Evolutionary conservation across 176 grass and related monocot genomes (phyloP).

Genomic region (Bothriochloa decipiens): DNA sequence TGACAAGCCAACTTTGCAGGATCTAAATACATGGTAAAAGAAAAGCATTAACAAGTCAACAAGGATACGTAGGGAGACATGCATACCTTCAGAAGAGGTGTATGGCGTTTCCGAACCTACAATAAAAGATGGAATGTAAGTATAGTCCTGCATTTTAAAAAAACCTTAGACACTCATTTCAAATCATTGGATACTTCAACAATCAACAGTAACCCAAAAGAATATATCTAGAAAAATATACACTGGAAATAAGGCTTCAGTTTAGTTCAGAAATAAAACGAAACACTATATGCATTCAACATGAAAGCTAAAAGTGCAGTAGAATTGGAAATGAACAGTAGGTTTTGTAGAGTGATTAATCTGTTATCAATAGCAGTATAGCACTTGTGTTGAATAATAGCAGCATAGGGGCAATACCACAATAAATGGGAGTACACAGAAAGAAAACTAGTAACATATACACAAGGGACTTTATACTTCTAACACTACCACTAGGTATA

Average conservation of each 20-base stretch:
- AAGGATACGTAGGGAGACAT: slow-evolving; percentile 24
- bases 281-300: slow-evolving; percentile 6
- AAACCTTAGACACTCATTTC: neutral
- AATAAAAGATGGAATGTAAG: slow-evolving; percentile 36
- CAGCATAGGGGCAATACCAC: neutral
- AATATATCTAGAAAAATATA: slow-evolving; percentile 19
- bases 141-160: slow-evolving; percentile 9
- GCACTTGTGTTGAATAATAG: neutral
- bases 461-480: neutral
- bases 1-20: slow-evolving; percentile 14
- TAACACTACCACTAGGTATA: neutral
- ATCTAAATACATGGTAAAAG: slow-evolving; percentile 2
- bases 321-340: slow-evolving; percentile 9
- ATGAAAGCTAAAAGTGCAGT: neutral
- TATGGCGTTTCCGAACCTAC: slow-evolving; percentile 77
- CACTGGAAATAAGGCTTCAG: slow-evolving; percentile 24
- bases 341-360: neutral
- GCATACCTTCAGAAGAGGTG: slow-evolving; percentile 93
- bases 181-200: slow-evolving; percentile 27
- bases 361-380: neutral
- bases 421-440: neutral
- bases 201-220: neutral
- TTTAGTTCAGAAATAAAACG: slow-evolving; percentile 24
- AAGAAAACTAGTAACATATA: neutral
- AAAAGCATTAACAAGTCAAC: slow-evolving; percentile 21